phyloP scores from a whole-genome alignment of 192 early-diverging fungal species.

The Gigaspora rosea region DNA sequence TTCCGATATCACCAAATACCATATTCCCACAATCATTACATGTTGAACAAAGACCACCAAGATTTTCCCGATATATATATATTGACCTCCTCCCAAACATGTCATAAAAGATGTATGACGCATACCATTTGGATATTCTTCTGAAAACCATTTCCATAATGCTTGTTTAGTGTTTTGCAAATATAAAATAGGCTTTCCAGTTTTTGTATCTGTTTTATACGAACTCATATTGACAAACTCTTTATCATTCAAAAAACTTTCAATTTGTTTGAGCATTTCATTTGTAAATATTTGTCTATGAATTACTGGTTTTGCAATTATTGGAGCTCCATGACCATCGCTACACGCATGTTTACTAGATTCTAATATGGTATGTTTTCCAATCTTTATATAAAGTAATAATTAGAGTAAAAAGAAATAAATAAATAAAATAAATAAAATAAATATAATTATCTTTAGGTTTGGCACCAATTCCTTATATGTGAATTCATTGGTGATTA shows the following conservation, averaged over 20 bases:
- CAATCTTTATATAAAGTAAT: neutral
- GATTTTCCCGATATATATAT: too few relatives aligned
- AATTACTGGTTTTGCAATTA: conserved; percentile 2
- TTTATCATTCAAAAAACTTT: too few relatives aligned
- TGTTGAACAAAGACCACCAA: too few relatives aligned
- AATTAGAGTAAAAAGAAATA: neutral
- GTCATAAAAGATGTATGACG: too few relatives aligned
- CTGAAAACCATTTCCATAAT: too few relatives aligned
- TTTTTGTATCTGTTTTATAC: neutral
- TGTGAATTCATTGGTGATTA: neutral
- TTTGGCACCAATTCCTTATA: too few relatives aligned
- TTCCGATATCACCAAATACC: conserved; percentile 13
- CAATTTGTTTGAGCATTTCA: too few relatives aligned
- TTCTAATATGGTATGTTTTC: neutral
- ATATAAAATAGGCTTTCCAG: neutral
- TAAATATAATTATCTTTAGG: neutral
- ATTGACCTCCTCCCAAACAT: too few relatives aligned
- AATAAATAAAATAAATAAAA: neutral
- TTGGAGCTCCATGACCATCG: neutral
- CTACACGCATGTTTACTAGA: neutral
- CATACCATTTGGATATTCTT: too few relatives aligned
- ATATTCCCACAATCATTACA: conserved; percentile 6
- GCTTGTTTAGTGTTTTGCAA: too few relatives aligned
- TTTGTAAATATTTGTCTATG: neutral
- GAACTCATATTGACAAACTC: neutral